A percentile compares a stretch with the other conserved stretches of the same genome.
Conservation (phyloP, 2,329 filamentous ascomycete species). For the Endoconidiophora laricicola region DNA sequence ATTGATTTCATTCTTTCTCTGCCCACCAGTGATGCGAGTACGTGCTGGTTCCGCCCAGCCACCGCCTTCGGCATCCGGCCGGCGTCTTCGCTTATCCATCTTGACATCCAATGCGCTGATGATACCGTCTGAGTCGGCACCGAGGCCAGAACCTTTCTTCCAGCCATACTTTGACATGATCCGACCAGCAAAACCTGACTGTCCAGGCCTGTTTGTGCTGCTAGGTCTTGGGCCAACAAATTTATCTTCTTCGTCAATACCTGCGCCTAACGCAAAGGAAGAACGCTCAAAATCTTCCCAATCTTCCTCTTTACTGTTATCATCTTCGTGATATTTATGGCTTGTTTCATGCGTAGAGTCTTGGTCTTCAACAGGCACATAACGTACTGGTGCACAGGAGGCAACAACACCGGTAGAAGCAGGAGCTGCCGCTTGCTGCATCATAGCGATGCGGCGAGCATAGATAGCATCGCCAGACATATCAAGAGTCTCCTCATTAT, state of each 20-base stretch:
- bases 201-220: constrained; percentile 54
- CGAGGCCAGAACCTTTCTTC: constrained; percentile 74
- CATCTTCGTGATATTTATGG: constrained; percentile 3
- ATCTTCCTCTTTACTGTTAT: constrained; percentile 22
- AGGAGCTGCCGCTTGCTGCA: constrained; percentile 25
- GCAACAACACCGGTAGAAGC: constrained; percentile 24
- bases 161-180: constrained; percentile 91
- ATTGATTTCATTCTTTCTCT: constrained; percentile 29
- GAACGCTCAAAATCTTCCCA: constrained; percentile 28
- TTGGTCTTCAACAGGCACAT: constrained; percentile 32
- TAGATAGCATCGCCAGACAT: constrained; percentile 55
- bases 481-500: constrained; percentile 19
- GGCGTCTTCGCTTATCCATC: constrained; percentile 72
- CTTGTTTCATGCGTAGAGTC: background rate
- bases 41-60: constrained; percentile 55
- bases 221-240: constrained; percentile 22
- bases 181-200: constrained; percentile 70
- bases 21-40: constrained; percentile 60
- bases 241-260: constrained; percentile 21
- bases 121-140: constrained; percentile 68
- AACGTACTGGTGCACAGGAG: constrained; percentile 62
- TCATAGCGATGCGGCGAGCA: constrained; percentile 42
- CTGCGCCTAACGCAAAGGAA: constrained; percentile 30
- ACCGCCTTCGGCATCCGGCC: constrained; percentile 60
- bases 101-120: constrained; percentile 68